These are phyloP conservation scores for Vicia sativa DNA, from an alignment of 306 rosid species.

Conservation along the genomic window DNA sequence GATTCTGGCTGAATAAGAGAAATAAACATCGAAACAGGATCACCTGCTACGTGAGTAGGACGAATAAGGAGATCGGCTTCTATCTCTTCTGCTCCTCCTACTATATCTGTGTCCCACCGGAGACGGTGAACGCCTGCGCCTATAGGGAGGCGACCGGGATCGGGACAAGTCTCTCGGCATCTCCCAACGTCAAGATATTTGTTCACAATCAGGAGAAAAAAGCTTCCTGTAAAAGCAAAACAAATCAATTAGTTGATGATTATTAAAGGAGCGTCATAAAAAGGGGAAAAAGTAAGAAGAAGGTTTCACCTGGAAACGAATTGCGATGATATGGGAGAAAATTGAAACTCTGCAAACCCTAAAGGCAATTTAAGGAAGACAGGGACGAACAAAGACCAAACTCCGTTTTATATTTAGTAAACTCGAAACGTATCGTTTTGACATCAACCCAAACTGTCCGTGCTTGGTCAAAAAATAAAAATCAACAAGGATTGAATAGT, in stretches of 20 bases:
- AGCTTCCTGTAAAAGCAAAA: conserved; percentile 21
- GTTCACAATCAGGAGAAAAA: conserved; percentile 3
- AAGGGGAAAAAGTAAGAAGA: background rate
- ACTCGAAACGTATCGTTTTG: background rate
- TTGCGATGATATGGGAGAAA: background rate
- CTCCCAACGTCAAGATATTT: conserved; percentile 37
- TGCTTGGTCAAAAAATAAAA: no score
- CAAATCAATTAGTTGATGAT: background rate
- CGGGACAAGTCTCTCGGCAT: conserved; percentile 93
- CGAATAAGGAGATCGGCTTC: conserved; percentile 84
- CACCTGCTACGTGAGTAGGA: conserved; percentile 84
- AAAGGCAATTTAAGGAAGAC: conserved; percentile 18
- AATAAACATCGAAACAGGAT: conserved; percentile 59
- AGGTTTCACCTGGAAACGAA: conserved; percentile 33
- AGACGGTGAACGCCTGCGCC: conserved; percentile 86
- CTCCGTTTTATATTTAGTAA: background rate
- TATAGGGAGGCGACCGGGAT: conserved; percentile 78
- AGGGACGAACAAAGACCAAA: conserved; percentile 18
- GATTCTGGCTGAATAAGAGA: conserved; percentile 37
- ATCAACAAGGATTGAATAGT: no score
- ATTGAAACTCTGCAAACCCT: conserved; percentile 43
- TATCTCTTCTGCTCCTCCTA: conserved; percentile 81
- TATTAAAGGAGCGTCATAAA: no score
- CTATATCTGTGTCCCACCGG: conserved; percentile 69
- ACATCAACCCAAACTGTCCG: no score